Percentiles rank a stretch among this genome's conserved stretches.
Evolutionary conservation across 495 filamentous ascomycete species (phyloP).

Genomic region (Chaetomium fimeti): DNA sequence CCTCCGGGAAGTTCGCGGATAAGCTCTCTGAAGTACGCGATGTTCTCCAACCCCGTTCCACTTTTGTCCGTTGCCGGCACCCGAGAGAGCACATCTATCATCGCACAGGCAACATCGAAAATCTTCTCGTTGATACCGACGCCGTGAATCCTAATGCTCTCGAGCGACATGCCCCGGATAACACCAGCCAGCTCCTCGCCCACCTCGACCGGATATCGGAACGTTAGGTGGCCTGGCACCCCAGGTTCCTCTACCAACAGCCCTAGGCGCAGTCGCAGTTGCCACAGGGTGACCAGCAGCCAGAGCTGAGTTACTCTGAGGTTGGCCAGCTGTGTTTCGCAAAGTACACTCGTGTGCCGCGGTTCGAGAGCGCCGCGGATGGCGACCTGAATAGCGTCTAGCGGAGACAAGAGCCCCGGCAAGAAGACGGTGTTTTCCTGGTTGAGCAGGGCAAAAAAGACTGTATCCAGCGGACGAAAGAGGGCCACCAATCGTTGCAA

Average conservation of each 20-base stretch:
- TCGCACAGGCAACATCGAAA: conserved; percentile 56
- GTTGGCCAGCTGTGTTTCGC: conserved; percentile 69
- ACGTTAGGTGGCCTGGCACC: conserved; percentile 8
- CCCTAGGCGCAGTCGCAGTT: conserved; percentile 48
- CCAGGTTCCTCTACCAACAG: conserved; percentile 37
- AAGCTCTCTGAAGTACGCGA: neutral
- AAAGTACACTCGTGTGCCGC: conserved; percentile 39
- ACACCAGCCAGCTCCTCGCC: conserved; percentile 47
- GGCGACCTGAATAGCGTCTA: conserved; percentile 1
- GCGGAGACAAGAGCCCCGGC: conserved; percentile 34
- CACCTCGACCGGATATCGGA: conserved; percentile 13
- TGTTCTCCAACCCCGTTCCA: neutral
- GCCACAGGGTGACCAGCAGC: conserved; percentile 72
- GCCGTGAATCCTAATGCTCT: conserved; percentile 59
- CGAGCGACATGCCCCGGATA: conserved; percentile 52
- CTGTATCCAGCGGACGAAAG: conserved; percentile 65
- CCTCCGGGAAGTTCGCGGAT: conserved; percentile 7
- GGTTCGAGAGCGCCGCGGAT: conserved; percentile 1
- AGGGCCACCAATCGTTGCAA: conserved; percentile 62
- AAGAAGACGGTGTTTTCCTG: conserved; percentile 51
- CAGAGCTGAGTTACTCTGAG: conserved; percentile 71
- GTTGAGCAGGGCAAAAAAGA: conserved; percentile 65
- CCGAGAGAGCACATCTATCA: conserved; percentile 51
- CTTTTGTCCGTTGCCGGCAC: conserved; percentile 26
- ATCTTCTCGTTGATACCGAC: conserved; percentile 60